Evolutionary conservation across 805 yeast species (phyloP).

Genomic region (Dipodascus albidus): DNA sequence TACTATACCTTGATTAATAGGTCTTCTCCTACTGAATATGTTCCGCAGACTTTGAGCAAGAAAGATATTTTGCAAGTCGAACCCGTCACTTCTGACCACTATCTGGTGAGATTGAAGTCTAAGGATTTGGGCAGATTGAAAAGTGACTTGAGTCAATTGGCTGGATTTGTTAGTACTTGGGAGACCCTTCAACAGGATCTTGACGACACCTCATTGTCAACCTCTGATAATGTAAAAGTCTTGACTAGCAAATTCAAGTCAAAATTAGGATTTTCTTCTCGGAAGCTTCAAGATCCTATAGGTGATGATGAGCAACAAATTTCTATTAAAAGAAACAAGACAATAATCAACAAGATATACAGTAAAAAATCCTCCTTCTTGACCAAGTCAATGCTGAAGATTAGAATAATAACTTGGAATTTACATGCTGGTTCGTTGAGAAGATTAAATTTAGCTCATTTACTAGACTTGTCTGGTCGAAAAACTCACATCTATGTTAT

Average conservation of each 20-base stretch:
- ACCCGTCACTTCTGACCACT: background rate
- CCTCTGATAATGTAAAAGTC: background rate
- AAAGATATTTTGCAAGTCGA: background rate
- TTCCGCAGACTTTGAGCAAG: background rate
- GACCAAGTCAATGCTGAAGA: constrained; percentile 12
- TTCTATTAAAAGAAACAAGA: background rate
- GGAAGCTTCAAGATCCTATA: background rate
- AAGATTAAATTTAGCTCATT: constrained; percentile 13
- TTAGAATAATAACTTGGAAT: constrained; percentile 23
- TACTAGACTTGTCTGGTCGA: constrained; percentile 12
- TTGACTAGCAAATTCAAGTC: background rate
- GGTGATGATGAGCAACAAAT: background rate
- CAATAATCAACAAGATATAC: background rate
- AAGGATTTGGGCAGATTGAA: background rate
- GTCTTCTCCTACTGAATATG: background rate
- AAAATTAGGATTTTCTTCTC: background rate
- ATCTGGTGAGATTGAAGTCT: background rate
- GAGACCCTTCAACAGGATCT: background rate
- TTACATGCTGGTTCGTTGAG: constrained; percentile 19
- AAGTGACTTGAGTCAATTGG: background rate
- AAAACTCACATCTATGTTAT: constrained; percentile 27
- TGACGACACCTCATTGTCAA: background rate
- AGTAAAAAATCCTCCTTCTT: constrained; percentile 7
- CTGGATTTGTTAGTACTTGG: background rate
- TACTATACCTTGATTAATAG: background rate